phyloP scores from a whole-genome alignment of 176 grass and related monocot species.

The Tuctoria greenei region DNA sequence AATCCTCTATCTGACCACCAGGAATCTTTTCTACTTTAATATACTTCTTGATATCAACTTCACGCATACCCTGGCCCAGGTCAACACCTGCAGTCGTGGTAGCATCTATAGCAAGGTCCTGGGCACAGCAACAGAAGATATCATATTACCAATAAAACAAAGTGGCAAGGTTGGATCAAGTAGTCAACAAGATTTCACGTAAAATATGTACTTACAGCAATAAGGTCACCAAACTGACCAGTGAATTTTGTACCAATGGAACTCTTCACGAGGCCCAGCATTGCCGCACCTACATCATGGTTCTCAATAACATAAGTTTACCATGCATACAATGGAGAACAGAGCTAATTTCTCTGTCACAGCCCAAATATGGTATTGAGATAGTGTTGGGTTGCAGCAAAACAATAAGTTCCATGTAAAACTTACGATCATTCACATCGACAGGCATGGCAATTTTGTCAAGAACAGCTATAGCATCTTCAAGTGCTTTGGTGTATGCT shows the following conservation, averaged over 20 bases:
- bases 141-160: conserved; percentile 25
- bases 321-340: not conserved
- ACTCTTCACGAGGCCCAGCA: conserved; percentile 88
- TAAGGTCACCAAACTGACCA: conserved; percentile 90
- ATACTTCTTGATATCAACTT: conserved; percentile 99
- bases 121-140: conserved; percentile 22
- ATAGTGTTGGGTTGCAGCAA: not conserved
- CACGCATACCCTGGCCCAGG: conserved; percentile 87
- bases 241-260: conserved; percentile 99
- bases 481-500: conserved; percentile 84
- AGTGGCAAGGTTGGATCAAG: not conserved
- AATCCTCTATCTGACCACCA: conserved; percentile 93
- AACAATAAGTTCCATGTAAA: conserved; percentile 28
- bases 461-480: conserved; percentile 79
- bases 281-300: conserved; percentile 45
- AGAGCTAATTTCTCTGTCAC: not conserved
- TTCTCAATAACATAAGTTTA: conserved; percentile 17
- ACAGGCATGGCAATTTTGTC: conserved; percentile 92
- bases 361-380: not conserved
- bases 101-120: conserved; percentile 98
- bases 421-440: conserved; percentile 95
- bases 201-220: conserved; percentile 67
- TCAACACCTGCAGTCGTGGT: conserved; percentile 89
- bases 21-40: conserved; percentile 99
- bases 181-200: not conserved